Base-by-base conservation (phyloP, 305 asterid species). In the Striga hermonthica region DNA sequence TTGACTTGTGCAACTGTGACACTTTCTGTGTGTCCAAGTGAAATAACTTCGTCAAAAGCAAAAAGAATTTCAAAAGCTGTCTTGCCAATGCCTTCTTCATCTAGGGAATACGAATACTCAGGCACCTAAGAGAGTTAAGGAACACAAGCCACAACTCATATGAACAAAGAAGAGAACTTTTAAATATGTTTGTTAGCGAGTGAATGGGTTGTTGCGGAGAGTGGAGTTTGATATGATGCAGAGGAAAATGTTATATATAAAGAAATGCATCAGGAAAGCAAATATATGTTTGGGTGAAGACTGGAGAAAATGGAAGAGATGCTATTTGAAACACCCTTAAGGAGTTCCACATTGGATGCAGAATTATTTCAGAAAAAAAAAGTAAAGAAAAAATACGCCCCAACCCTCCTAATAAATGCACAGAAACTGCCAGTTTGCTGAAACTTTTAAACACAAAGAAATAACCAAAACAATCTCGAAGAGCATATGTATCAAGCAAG, bases 21-120 rank as follows among this genome's bases (percentile, higher is more conserved):
- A 78, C 80, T 87, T 80, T 90, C 97, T 72, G 84, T 90, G 90
- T 90, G 90, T 55, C 97, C 96, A 73, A 90, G 81, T 44, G 95
- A 90, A 57, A 90, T 84, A 65, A 83, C 90, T 78, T 90, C 97
- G 77, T 90, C 97, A 75, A 90, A 87, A 44, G 96, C 92, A 81
- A 90, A 87, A 62, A 87, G 83, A 75, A 87, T 79, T 71, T 90
- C 95, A 80, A 90, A 87, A 56, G 97, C 87, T 9, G 80, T 66
- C 79, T 79, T 88, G 81, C 87, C 76, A 71, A 90, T 84, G 68
- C 95, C 92, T 73, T 81, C 97, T 77, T 90, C 97, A 53, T 87
- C 97, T 55, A 90, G 82, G 72, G 97, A 78, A 69, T 84, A 82
- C 70, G 89, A 80, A 80, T 80, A 86, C 62, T 90, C 96, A 57